phyloP scores from a whole-genome alignment of 805 yeast species.

The Metahyphopichia silvanorum region DNA sequence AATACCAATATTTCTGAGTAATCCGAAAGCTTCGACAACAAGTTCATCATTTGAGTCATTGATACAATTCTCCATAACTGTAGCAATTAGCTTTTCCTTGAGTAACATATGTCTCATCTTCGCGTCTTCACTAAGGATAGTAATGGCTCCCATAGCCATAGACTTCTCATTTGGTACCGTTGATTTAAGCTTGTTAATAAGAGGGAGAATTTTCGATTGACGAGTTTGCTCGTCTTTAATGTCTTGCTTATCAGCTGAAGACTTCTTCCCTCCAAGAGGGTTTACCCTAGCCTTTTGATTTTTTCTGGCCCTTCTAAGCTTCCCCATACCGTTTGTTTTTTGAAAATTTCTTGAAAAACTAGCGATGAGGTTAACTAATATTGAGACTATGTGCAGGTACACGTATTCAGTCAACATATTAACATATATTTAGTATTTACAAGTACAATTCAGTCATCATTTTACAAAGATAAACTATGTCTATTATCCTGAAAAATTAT shows the following conservation, averaged over 20 bases:
- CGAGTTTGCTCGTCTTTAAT: conserved; percentile 46
- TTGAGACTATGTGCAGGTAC: too few relatives aligned
- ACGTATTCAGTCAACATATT: too few relatives aligned
- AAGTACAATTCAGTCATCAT: too few relatives aligned
- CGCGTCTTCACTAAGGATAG: conserved; percentile 67
- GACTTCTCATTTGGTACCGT: conserved; percentile 68
- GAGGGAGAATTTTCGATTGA: conserved; percentile 60
- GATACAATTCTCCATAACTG: conserved; percentile 59
- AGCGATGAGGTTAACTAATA: too few relatives aligned
- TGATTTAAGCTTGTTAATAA: conserved; percentile 62
- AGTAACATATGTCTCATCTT: conserved; percentile 59
- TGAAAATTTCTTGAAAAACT: background rate
- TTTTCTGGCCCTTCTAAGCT: conserved; percentile 60
- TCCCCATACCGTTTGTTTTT: conserved; percentile 53
- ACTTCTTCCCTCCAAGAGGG: conserved; percentile 26
- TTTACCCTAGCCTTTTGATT: conserved; percentile 32
- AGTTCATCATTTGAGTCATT: conserved; percentile 70
- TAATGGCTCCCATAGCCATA: conserved; percentile 72
- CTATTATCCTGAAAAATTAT: too few relatives aligned
- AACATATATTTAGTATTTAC: background rate
- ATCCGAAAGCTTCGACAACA: conserved; percentile 76
- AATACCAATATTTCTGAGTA: conserved; percentile 72
- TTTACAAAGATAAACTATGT: too few relatives aligned
- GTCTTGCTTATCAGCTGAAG: conserved; percentile 12
- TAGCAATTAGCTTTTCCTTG: conserved; percentile 67